phyloP scores from a whole-genome alignment of 192 early-diverging fungal genomes.

The Backusella liffmaniae region DNA sequence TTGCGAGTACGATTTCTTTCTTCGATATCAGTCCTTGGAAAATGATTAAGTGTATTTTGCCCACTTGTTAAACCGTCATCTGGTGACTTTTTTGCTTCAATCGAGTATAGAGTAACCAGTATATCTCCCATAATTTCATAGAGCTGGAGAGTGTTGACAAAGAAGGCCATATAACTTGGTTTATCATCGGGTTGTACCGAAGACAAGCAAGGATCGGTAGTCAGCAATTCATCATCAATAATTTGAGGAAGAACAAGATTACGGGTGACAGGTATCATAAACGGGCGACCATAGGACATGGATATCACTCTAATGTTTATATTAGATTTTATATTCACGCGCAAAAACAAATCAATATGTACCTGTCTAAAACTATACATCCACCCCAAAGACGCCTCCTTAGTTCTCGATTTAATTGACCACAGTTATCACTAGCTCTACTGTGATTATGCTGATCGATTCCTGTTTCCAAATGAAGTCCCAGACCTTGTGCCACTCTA shows the following conservation, averaged over 20 bases:
- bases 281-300: slow-evolving; percentile 16
- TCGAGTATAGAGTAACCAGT: slow-evolving; percentile 6
- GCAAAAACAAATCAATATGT: neutral
- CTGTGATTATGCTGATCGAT: neutral
- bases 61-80: neutral
- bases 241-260: slow-evolving; percentile 13
- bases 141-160: slow-evolving; percentile 18
- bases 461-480: slow-evolving; percentile 13
- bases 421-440: neutral
- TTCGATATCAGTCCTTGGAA: slow-evolving; percentile 5
- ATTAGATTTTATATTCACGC: neutral
- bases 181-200: slow-evolving; percentile 8
- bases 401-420: slow-evolving; percentile 10
- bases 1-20: slow-evolving; percentile 6
- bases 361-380: slow-evolving; percentile 18
- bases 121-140: slow-evolving; percentile 23
- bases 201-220: neutral
- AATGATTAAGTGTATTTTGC: neutral
- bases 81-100: neutral
- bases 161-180: slow-evolving; percentile 14
- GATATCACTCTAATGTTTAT: slow-evolving; percentile 1
- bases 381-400: slow-evolving; percentile 12
- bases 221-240: slow-evolving; percentile 16
- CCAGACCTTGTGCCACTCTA: slow-evolving; percentile 15
- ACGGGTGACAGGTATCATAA: slow-evolving; percentile 16